A percentile compares a stretch with the other conserved stretches of the same genome.
These are phyloP conservation scores for Xylariaceae sp. DNA, from an alignment of 2,329 filamentous ascomycete species.

Conservation along the genomic window DNA sequence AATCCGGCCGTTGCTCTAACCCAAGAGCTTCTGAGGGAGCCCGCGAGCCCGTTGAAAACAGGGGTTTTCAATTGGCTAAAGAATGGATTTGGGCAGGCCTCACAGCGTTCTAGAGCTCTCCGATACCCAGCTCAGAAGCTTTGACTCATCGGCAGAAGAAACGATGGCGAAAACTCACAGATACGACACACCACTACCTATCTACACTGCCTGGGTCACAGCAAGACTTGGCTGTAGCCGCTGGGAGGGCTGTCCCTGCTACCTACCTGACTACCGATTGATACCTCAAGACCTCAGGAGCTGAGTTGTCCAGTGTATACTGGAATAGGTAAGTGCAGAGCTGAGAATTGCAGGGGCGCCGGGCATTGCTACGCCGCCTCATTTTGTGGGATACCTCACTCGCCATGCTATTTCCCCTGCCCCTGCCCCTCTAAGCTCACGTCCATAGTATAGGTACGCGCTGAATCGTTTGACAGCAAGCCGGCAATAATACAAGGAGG, in stretches of 20 bases:
- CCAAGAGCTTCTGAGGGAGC: neutral
- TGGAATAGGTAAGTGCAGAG: neutral
- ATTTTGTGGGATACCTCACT: neutral
- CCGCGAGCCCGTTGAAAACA: slow-evolving; percentile 6
- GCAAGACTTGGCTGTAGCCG: neutral
- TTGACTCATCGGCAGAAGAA: neutral
- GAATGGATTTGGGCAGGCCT: neutral
- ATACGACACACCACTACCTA: neutral
- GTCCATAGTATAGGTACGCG: neutral
- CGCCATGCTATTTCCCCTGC: neutral
- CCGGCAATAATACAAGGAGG: neutral
- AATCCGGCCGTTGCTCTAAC: neutral
- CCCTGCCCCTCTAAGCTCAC: neutral
- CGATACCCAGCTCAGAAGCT: slow-evolving; percentile 1
- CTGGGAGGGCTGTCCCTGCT: neutral
- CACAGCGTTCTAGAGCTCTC: slow-evolving; percentile 1
- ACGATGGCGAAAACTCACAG: neutral
- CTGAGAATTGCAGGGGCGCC: slow-evolving; percentile 1
- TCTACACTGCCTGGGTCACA: neutral
- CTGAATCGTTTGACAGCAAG: neutral
- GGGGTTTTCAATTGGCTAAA: slow-evolving; percentile 3
- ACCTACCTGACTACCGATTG: neutral
- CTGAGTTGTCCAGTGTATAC: neutral
- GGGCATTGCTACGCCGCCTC: slow-evolving; percentile 12
- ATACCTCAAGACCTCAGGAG: too few species aligned